Evolutionary conservation across 208 protist genomes (phyloP).

Genomic region (Histomonas meleagridis): DNA sequence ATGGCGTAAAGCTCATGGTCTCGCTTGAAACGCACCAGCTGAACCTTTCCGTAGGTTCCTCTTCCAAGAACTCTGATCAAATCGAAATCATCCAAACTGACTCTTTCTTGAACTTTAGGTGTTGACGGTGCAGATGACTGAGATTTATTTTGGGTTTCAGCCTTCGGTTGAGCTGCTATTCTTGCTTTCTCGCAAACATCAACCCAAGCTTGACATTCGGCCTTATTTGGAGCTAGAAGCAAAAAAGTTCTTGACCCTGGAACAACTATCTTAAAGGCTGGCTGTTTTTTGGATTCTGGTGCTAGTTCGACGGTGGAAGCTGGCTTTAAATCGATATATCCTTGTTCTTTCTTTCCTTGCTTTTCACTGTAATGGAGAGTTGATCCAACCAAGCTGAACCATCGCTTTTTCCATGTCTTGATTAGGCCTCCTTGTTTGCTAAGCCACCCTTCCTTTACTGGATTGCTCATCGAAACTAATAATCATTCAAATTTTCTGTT

Average conservation of each 20-base stretch:
- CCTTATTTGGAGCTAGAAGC: no score
- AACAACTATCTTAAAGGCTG: not conserved
- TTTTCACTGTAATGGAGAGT: not conserved
- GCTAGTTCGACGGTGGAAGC: not conserved
- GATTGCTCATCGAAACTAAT: no score
- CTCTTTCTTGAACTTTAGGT: no score
- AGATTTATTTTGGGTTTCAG: no score
- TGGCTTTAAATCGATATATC: not conserved
- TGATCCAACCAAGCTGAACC: not conserved
- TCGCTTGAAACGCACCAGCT: not conserved
- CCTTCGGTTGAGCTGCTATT: no score
- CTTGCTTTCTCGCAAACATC: no score
- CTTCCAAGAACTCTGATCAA: not conserved
- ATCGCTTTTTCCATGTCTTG: slow-evolving; percentile 28
- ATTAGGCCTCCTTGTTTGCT: not conserved
- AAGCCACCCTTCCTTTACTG: not conserved
- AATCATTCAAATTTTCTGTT: no score
- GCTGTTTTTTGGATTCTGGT: slow-evolving; percentile 16
- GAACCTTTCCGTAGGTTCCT: slow-evolving; percentile 23
- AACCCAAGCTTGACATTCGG: no score
- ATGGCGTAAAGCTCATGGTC: not conserved
- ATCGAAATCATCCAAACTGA: not conserved
- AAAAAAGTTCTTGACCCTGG: no score
- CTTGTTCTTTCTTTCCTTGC: not conserved
- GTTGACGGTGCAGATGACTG: no score